These are phyloP conservation scores for Talaromyces nanjingensis DNA, from an alignment of 495 filamentous ascomycete species.

Conservation along the genomic window DNA sequence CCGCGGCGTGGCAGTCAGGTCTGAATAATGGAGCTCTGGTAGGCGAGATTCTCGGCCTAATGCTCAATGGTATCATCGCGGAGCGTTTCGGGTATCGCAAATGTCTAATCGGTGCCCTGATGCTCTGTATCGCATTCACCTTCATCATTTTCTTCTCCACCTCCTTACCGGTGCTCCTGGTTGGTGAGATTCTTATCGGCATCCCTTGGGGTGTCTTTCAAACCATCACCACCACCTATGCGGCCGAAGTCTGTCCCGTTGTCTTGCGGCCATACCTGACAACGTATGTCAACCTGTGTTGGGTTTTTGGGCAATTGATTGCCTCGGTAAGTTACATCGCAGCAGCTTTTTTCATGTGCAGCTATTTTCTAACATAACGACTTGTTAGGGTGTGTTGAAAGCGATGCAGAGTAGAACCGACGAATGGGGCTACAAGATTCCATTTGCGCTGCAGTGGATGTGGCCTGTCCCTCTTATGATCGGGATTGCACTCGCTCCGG, in stretches of 20 bases:
- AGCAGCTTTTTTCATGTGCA: not conserved
- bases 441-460: slow-evolving; percentile 67
- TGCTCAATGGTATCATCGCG: slow-evolving; percentile 56
- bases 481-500: slow-evolving; percentile 57
- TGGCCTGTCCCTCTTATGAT: slow-evolving; percentile 62
- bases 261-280: slow-evolving; percentile 37
- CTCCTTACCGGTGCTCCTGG: slow-evolving; percentile 5
- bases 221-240: slow-evolving; percentile 44
- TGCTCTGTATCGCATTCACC: slow-evolving; percentile 24
- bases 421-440: slow-evolving; percentile 54
- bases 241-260: slow-evolving; percentile 44
- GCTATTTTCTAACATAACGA: not conserved
- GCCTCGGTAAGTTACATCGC: slow-evolving; percentile 27
- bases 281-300: slow-evolving; percentile 41
- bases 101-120: slow-evolving; percentile 52
- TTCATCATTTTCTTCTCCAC: slow-evolving; percentile 19
- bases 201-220: slow-evolving; percentile 40
- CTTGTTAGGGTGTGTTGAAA: slow-evolving; percentile 51
- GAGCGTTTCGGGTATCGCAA: slow-evolving; percentile 56
- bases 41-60: slow-evolving; percentile 59
- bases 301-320: slow-evolving; percentile 46
- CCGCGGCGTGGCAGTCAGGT: slow-evolving; percentile 54
- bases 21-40: slow-evolving; percentile 49
- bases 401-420: slow-evolving; percentile 21
- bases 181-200: slow-evolving; percentile 10